A percentile compares a stretch with the other conserved stretches of the same genome.
These are phyloP conservation scores for Aspergillus fumigatus DNA, from an alignment of 2,329 filamentous ascomycete genomes.

Conservation along the genomic window DNA sequence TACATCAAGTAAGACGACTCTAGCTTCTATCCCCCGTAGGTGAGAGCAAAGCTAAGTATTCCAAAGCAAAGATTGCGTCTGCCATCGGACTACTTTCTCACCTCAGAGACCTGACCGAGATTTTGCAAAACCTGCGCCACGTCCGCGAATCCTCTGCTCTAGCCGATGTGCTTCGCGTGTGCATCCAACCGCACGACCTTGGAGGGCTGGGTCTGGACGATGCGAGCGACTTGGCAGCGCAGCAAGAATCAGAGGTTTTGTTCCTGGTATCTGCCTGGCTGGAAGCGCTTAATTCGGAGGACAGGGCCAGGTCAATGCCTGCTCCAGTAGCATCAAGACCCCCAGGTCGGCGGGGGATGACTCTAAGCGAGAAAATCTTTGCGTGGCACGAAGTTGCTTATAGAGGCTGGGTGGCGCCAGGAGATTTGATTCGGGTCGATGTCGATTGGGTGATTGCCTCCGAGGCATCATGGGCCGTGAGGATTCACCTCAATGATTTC, in stretches of 20 bases:
- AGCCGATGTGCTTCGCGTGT: conserved; percentile 16
- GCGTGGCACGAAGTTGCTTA: conserved; percentile 33
- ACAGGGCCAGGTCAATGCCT: conserved; percentile 9
- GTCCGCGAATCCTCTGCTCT: conserved; percentile 9
- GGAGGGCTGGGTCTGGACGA: conserved; percentile 13
- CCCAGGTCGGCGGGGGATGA: conserved; percentile 31
- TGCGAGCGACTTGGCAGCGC: not conserved
- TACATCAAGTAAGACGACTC: not conserved
- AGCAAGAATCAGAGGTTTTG: conserved; percentile 17
- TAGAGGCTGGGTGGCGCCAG: conserved; percentile 26
- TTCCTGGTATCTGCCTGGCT: conserved; percentile 27
- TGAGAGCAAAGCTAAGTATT: not conserved
- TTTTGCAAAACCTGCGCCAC: not conserved
- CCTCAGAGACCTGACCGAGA: not conserved
- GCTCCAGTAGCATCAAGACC: conserved; percentile 10
- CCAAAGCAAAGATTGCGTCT: not conserved
- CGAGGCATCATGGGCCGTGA: conserved; percentile 39
- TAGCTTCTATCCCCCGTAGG: not conserved
- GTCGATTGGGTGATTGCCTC: conserved; percentile 47
- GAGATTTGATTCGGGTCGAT: conserved; percentile 40
- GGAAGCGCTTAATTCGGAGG: conserved; percentile 25
- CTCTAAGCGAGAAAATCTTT: conserved; percentile 30
- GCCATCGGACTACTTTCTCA: not conserved
- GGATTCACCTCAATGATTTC: not conserved
- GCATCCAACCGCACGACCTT: conserved; percentile 13